phyloP scores from a whole-genome alignment of 495 filamentous ascomycete genomes.

The Chaetomidium leptoderma region DNA sequence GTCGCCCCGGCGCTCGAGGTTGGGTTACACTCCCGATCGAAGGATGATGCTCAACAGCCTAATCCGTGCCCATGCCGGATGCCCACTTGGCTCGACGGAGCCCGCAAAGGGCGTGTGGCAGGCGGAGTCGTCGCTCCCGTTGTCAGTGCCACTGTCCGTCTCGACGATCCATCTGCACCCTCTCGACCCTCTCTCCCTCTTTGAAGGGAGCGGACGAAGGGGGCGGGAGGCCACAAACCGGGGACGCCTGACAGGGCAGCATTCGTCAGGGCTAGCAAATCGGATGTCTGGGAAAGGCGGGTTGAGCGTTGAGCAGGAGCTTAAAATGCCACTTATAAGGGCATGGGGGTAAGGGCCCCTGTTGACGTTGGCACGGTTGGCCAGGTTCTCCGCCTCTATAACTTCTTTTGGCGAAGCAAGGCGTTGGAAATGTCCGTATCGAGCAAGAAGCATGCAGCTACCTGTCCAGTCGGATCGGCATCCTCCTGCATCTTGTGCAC shows the following conservation, averaged over 20 bases:
- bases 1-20: not conserved
- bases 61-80: no score
- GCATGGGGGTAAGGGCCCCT: slow-evolving; percentile 4
- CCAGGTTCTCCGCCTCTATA: slow-evolving; percentile 12
- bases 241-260: slow-evolving; percentile 15
- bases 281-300: slow-evolving; percentile 4
- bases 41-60: no score
- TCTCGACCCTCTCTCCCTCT: no score
- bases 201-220: no score
- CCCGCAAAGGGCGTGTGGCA: not conserved
- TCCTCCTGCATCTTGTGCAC: slow-evolving; percentile 2
- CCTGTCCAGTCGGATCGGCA: not conserved
- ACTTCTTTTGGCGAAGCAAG: slow-evolving; percentile 21
- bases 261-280: slow-evolving; percentile 24
- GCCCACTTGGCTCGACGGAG: slow-evolving; percentile 9
- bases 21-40: not conserved
- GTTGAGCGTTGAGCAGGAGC: not conserved
- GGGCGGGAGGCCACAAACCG: not conserved
- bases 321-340: slow-evolving; percentile 26
- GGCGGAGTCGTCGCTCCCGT: not conserved
- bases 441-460: slow-evolving; percentile 5
- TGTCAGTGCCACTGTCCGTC: not conserved
- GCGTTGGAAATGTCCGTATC: slow-evolving; percentile 16
- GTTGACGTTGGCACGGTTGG: slow-evolving; percentile 21
- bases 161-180: not conserved